phyloP scores from a whole-genome alignment of 2,329 filamentous ascomycete genomes.

The Fusarium veterinarium region DNA sequence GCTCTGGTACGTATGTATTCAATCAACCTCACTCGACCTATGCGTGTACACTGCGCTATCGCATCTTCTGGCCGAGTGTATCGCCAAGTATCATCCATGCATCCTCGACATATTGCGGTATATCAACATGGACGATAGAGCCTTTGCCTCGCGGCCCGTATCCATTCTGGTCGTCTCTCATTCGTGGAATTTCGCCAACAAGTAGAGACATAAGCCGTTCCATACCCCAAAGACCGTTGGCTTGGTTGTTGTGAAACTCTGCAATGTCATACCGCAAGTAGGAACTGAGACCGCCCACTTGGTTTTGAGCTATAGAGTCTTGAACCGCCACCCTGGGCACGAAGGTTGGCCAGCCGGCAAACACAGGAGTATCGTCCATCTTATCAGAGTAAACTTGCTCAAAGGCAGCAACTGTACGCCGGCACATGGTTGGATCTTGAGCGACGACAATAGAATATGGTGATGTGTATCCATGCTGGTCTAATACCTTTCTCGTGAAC shows the following conservation, averaged over 20 bases:
- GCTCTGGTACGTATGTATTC: not conserved
- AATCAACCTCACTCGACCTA: not conserved
- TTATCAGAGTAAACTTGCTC: slow-evolving; percentile 23
- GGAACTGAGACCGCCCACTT: not conserved
- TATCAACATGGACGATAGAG: slow-evolving; percentile 34
- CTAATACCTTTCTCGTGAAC: slow-evolving; percentile 31
- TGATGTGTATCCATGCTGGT: slow-evolving; percentile 25
- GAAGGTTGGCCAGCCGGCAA: slow-evolving; percentile 38
- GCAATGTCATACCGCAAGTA: slow-evolving; percentile 9
- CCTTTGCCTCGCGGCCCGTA: slow-evolving; percentile 37
- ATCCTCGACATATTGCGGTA: slow-evolving; percentile 15
- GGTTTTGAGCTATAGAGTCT: not conserved
- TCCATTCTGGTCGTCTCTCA: slow-evolving; percentile 34
- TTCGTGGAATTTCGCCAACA: slow-evolving; percentile 37
- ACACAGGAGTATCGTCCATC: not conserved
- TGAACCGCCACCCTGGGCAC: slow-evolving; percentile 12
- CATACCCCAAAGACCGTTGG: slow-evolving; percentile 30
- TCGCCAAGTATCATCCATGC: slow-evolving; percentile 23
- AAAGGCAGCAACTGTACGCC: slow-evolving; percentile 35
- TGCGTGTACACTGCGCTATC: not conserved
- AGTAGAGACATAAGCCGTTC: slow-evolving; percentile 35
- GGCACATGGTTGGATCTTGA: slow-evolving; percentile 39
- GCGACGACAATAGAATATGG: slow-evolving; percentile 35
- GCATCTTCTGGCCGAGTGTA: slow-evolving; percentile 1
- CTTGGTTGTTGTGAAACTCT: not conserved